Evolutionary conservation across 2,329 filamentous ascomycete species (phyloP).

Genomic region (Cercospora sp.): DNA sequence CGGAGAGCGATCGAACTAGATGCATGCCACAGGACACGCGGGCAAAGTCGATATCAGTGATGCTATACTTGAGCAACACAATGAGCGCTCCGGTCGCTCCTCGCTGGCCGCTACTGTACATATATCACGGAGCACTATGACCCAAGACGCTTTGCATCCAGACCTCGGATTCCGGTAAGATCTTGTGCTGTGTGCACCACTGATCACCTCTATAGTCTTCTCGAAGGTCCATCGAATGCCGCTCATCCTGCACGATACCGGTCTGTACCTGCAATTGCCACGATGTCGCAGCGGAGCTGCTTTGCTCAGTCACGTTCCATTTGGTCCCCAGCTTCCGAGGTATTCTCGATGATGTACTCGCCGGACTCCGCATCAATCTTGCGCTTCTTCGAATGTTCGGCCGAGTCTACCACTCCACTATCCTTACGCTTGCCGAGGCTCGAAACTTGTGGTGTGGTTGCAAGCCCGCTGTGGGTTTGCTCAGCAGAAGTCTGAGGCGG

Average conservation of each 20-base stretch:
- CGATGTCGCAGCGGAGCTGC: background rate
- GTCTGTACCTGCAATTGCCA: background rate
- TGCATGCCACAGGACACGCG: background rate
- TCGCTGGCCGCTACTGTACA: slow-evolving; percentile 26
- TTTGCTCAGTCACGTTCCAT: background rate
- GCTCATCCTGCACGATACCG: background rate
- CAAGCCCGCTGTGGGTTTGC: background rate
- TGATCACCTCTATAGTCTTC: background rate
- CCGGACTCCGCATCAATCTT: slow-evolving; percentile 3
- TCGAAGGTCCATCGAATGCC: background rate
- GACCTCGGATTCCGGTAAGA: background rate
- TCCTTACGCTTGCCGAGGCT: slow-evolving; percentile 28
- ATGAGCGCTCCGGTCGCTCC: background rate
- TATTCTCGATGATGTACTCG: slow-evolving; percentile 1
- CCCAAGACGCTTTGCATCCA: background rate
- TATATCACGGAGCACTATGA: slow-evolving; percentile 16
- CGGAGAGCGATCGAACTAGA: slow-evolving; percentile 81
- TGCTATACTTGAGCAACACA: background rate
- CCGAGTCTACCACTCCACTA: background rate
- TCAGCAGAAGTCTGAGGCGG: background rate
- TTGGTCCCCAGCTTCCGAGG: background rate
- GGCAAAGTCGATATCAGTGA: background rate
- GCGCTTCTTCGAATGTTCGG: slow-evolving; percentile 12
- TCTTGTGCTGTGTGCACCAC: background rate
- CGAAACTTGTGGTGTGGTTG: background rate